phyloP scores from a whole-genome alignment of 305 asterid species.

The Fraxinus nigra region DNA sequence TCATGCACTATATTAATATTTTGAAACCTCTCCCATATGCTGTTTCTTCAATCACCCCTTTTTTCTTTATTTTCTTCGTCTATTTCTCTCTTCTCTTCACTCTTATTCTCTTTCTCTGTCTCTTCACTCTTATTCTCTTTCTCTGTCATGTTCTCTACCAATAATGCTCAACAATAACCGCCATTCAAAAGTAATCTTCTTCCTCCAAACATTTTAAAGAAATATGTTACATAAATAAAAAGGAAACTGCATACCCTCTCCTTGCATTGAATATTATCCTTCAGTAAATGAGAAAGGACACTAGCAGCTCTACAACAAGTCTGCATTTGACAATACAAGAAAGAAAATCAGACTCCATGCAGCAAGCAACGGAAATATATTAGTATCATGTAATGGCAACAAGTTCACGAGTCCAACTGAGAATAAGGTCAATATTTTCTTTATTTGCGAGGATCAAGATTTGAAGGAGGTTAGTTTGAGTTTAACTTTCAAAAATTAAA shows the following conservation, averaged over 20 bases:
- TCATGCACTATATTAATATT: background rate
- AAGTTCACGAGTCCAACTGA: background rate
- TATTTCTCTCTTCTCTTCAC: background rate
- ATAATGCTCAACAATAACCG: background rate
- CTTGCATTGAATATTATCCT: constrained; percentile 80
- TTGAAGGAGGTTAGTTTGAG: background rate
- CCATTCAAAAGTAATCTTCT: background rate
- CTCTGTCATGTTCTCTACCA: background rate
- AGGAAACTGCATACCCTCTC: constrained; percentile 57
- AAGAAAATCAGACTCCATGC: background rate
- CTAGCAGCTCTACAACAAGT: constrained; percentile 96
- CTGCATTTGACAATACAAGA: constrained; percentile 42
- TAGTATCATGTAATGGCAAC: background rate
- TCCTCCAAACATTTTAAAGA: background rate
- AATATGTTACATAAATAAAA: constrained; percentile 1
- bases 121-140: background rate
- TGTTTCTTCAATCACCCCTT: background rate
- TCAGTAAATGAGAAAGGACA: constrained; percentile 78
- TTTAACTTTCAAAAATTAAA: background rate
- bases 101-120: background rate
- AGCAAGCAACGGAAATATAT: constrained; percentile 19
- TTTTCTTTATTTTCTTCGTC: background rate
- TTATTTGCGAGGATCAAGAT: background rate
- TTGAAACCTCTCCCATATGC: background rate
- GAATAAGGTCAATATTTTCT: background rate